Evolutionary conservation across 352 stramenopile genomes (phyloP).

Genomic region (Pythium monospermum): DNA sequence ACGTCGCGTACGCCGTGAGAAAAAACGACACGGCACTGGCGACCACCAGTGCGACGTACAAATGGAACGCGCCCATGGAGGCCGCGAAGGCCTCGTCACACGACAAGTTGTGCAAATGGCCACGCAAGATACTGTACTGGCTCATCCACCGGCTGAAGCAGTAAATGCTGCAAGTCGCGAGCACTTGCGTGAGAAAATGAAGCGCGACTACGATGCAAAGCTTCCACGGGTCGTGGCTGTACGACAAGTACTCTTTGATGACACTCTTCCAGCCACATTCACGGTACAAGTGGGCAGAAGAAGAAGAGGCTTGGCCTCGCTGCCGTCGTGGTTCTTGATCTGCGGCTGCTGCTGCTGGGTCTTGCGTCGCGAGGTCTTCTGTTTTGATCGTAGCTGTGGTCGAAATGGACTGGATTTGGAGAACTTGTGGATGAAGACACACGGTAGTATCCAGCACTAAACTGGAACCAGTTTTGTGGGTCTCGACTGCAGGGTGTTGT

Average conservation of each 20-base stretch:
- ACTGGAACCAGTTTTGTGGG: not conserved
- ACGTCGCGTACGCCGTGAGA: slow-evolving; percentile 14
- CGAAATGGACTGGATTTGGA: slow-evolving; percentile 18
- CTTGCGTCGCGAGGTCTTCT: not conserved
- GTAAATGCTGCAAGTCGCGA: slow-evolving; percentile 30
- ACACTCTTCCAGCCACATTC: slow-evolving; percentile 14
- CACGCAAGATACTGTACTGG: slow-evolving; percentile 10
- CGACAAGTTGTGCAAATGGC: not conserved
- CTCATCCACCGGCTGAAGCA: slow-evolving; percentile 36
- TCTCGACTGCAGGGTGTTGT: not conserved
- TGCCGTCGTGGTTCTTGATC: too few species aligned
- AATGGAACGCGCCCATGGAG: slow-evolving; percentile 13
- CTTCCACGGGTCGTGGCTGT: slow-evolving; percentile 22
- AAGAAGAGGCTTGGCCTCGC: too few species aligned
- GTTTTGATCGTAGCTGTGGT: not conserved
- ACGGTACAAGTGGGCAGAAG: slow-evolving; percentile 9
- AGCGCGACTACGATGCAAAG: slow-evolving; percentile 26
- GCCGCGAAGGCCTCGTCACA: slow-evolving; percentile 18
- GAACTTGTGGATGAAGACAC: slow-evolving; percentile 18
- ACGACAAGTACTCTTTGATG: slow-evolving; percentile 31
- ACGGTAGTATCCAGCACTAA: slow-evolving; percentile 19
- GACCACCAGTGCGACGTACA: slow-evolving; percentile 15
- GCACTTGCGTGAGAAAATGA: slow-evolving; percentile 30
- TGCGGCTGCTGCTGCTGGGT: too few species aligned
- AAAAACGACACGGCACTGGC: slow-evolving; percentile 15